Evolutionary conservation across 306 rosid species (phyloP).

Genomic region (Medicago lupulina): DNA sequence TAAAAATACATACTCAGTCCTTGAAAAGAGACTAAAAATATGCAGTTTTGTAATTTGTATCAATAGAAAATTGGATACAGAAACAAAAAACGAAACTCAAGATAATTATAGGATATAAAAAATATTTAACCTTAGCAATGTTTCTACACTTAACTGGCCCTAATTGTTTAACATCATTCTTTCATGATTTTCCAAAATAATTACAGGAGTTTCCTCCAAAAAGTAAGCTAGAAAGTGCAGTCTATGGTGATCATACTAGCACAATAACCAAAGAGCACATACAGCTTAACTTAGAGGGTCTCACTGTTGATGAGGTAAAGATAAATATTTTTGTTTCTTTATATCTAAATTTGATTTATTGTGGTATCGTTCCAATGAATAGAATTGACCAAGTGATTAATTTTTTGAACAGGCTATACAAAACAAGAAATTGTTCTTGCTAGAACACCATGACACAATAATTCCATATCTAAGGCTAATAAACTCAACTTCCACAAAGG

Average conservation of each 20-base stretch:
- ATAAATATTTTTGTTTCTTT: background rate
- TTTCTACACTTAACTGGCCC: too few species aligned
- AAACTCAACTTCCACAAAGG: conserved; percentile 52
- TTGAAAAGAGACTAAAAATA: too few species aligned
- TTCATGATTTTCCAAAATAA: conserved; percentile 10
- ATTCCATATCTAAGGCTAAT: conserved; percentile 64
- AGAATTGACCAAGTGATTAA: background rate
- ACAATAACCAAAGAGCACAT: conserved; percentile 53
- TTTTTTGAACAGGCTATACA: conserved; percentile 54
- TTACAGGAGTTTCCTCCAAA: conserved; percentile 67
- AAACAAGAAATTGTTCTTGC: conserved; percentile 49
- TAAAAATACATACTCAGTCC: too few species aligned
- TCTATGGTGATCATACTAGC: conserved; percentile 70
- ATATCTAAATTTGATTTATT: background rate
- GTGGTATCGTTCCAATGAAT: background rate
- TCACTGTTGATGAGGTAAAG: conserved; percentile 56
- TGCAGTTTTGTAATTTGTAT: too few species aligned
- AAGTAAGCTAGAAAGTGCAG: conserved; percentile 58
- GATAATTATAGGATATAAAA: background rate
- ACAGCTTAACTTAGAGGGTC: conserved; percentile 52
- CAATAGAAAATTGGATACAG: too few species aligned
- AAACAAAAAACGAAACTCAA: too few species aligned
- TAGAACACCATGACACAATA: conserved; percentile 71
- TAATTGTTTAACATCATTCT: background rate
- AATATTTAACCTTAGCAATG: background rate